These are phyloP conservation scores for Eucommia ulmoides DNA, from an alignment of 257 asterid species.

Conservation along the genomic window DNA sequence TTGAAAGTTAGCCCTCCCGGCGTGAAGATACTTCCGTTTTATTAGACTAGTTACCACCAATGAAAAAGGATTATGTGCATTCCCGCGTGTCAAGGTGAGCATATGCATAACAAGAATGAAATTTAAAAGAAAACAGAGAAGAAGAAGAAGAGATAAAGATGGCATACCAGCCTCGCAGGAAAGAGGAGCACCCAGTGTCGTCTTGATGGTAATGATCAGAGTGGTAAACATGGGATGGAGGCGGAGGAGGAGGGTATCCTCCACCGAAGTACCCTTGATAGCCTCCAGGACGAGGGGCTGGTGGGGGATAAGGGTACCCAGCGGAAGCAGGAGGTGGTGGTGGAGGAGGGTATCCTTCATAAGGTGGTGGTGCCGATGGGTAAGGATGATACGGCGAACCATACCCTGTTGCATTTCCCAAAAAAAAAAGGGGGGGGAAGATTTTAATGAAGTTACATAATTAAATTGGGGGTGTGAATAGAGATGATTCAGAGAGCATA, in stretches of 20 bases:
- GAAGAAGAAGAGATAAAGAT: not conserved
- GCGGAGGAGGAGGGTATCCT: constrained; percentile 28
- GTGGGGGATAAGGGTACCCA: constrained; percentile 43
- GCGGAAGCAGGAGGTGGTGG: constrained; percentile 28
- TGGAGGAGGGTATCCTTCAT: constrained; percentile 45
- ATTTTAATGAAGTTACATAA: too few species aligned
- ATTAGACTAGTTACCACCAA: too few species aligned
- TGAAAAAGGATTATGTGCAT: not conserved
- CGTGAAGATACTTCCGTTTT: too few species aligned
- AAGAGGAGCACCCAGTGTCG: constrained; percentile 33
- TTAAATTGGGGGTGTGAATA: too few species aligned
- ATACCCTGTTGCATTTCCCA: constrained; percentile 23
- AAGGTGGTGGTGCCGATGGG: constrained; percentile 12
- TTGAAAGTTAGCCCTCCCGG: not conserved
- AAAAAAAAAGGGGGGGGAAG: too few species aligned
- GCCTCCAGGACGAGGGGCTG: constrained; percentile 31
- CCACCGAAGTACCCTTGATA: constrained; percentile 65
- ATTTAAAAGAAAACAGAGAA: not conserved
- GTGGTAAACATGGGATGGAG: constrained; percentile 30
- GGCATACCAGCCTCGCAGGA: constrained; percentile 63
- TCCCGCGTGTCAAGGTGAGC: not conserved
- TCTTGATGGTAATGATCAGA: constrained; percentile 41
- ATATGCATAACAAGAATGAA: not conserved
- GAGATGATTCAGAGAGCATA: not conserved
- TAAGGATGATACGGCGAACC: constrained; percentile 39